phyloP scores from a whole-genome alignment of 2,329 filamentous ascomycete genomes.

The Xylariaceae sp. region DNA sequence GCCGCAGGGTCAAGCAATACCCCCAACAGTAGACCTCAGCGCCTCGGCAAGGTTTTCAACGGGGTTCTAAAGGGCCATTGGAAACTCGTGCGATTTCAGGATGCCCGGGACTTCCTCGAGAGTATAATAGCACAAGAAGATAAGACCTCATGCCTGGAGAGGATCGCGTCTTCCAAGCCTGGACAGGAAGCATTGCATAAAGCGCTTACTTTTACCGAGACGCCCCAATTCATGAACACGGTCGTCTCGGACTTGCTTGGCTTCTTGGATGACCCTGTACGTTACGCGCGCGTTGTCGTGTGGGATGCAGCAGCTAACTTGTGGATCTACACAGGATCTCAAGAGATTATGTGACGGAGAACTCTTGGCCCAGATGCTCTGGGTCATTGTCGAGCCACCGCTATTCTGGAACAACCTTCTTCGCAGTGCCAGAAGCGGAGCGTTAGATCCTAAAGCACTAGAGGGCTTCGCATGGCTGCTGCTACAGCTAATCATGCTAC shows the following conservation, averaged over 20 bases:
- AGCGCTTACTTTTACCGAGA: slow-evolving; percentile 1
- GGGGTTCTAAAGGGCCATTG: not conserved
- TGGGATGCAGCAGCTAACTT: too few relatives aligned
- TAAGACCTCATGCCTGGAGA: slow-evolving; percentile 7
- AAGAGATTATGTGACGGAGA: slow-evolving; percentile 9
- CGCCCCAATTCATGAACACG: slow-evolving; percentile 3
- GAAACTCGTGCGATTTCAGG: not conserved
- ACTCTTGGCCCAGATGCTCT: slow-evolving; percentile 6
- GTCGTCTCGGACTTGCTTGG: slow-evolving; percentile 1
- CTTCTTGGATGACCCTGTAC: slow-evolving; percentile 7
- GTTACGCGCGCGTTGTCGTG: not conserved
- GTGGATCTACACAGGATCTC: not conserved
- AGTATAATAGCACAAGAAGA: slow-evolving; percentile 6
- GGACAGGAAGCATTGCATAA: slow-evolving; percentile 8
- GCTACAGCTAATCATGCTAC: slow-evolving; percentile 4
- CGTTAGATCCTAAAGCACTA: slow-evolving; percentile 2
- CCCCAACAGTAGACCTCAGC: not conserved
- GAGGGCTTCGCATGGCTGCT: slow-evolving; percentile 10
- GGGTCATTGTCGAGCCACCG: slow-evolving; percentile 6
- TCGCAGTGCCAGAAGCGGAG: not conserved
- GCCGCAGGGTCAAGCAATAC: not conserved
- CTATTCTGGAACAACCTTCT: slow-evolving; percentile 10
- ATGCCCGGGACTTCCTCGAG: slow-evolving; percentile 7
- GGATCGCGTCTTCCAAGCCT: slow-evolving; percentile 2
- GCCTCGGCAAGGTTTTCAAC: slow-evolving; percentile 2